phyloP scores from a whole-genome alignment of 169 alveolate genomes.

The Theileria annulata region DNA sequence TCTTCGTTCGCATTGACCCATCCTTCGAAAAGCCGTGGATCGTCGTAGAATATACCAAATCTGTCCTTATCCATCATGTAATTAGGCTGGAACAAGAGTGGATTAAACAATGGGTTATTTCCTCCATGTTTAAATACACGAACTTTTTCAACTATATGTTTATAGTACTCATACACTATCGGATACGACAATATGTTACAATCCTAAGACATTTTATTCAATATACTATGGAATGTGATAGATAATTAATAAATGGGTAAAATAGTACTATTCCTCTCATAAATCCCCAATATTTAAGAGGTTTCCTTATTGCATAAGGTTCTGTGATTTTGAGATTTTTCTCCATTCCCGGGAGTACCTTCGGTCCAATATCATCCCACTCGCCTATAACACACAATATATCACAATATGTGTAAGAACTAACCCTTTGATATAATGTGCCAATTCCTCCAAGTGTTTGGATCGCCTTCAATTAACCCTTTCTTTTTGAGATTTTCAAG shows the following conservation, averaged over 20 bases:
- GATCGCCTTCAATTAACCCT: slow-evolving; percentile 74
- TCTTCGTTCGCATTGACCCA: slow-evolving; percentile 65
- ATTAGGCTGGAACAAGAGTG: slow-evolving; percentile 69
- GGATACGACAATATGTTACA: slow-evolving; percentile 66
- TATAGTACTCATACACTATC: slow-evolving; percentile 54
- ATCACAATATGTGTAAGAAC: slow-evolving; percentile 20
- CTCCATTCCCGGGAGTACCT: slow-evolving; percentile 63
- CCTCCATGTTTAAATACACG: slow-evolving; percentile 57
- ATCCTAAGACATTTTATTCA: slow-evolving; percentile 54
- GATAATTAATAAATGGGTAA: not conserved
- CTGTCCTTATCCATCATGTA: slow-evolving; percentile 67
- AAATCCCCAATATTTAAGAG: slow-evolving; percentile 79
- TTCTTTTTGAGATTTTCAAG: slow-evolving; percentile 54
- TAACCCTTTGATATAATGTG: slow-evolving; percentile 72
- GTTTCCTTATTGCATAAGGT: slow-evolving; percentile 71
- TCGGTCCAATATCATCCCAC: slow-evolving; percentile 62
- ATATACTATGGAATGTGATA: not conserved
- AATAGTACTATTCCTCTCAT: slow-evolving; percentile 72
- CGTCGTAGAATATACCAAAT: slow-evolving; percentile 72
- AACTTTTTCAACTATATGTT: slow-evolving; percentile 25
- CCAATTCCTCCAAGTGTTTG: slow-evolving; percentile 77
- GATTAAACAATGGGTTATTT: slow-evolving; percentile 56
- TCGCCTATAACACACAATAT: slow-evolving; percentile 33
- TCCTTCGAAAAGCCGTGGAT: slow-evolving; percentile 67
- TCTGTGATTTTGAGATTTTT: slow-evolving; percentile 28